Evolutionary conservation across 1,284 basidiomycete genomes (phyloP).

Genomic region (Apiotrichum gamsii): DNA sequence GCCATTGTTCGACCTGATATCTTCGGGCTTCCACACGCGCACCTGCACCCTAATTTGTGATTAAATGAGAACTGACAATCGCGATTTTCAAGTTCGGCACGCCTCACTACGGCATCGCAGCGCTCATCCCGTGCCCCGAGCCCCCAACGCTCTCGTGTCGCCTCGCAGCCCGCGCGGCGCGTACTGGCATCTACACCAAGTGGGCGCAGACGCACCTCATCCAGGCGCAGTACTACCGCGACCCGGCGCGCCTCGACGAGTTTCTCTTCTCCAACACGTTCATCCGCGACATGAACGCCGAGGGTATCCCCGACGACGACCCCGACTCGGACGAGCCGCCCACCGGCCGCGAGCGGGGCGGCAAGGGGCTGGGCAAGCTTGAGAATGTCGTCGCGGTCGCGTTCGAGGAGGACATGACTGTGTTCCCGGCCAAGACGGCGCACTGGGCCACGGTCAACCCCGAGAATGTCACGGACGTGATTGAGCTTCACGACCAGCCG

Average conservation of each 20-base stretch:
- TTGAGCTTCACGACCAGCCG: slow-evolving; percentile 68
- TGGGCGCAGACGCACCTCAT: slow-evolving; percentile 79
- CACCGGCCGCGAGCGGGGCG: slow-evolving; percentile 22
- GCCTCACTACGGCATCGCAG: slow-evolving; percentile 45
- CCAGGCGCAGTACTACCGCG: slow-evolving; percentile 91
- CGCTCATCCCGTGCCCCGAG: slow-evolving; percentile 45
- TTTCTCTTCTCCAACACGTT: slow-evolving; percentile 64
- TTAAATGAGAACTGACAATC: slow-evolving; percentile 24
- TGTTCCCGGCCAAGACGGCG: slow-evolving; percentile 42
- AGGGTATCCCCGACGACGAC: slow-evolving; percentile 14
- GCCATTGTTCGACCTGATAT: too few relatives aligned
- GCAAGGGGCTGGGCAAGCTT: slow-evolving; percentile 31
- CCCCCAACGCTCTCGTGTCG: slow-evolving; percentile 57
- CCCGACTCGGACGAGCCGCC: too few relatives aligned
- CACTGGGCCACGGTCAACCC: slow-evolving; percentile 41
- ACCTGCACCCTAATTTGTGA: too few relatives aligned
- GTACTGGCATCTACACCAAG: slow-evolving; percentile 67
- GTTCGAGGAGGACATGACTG: slow-evolving; percentile 44
- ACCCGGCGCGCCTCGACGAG: slow-evolving; percentile 63
- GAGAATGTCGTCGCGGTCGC: slow-evolving; percentile 47
- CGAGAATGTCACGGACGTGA: slow-evolving; percentile 49
- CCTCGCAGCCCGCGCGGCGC: slow-evolving; percentile 64
- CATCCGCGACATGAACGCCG: slow-evolving; percentile 44
- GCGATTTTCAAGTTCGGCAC: slow-evolving; percentile 47
- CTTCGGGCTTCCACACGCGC: too few relatives aligned